phyloP scores from a whole-genome alignment of 2,329 filamentous ascomycete species.

The Leptographium procerum region DNA sequence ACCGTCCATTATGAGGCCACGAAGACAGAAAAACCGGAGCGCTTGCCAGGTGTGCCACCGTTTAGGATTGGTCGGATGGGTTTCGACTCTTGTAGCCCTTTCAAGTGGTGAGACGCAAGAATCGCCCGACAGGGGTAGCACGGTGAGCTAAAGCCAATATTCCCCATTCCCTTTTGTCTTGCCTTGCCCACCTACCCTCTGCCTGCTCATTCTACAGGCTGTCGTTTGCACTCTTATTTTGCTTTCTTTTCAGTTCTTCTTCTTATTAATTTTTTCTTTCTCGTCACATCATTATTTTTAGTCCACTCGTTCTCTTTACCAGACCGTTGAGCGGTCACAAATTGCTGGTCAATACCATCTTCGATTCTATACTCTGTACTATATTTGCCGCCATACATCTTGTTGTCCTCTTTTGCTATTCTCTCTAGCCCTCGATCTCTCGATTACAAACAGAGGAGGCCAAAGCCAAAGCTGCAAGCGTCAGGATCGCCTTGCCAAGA shows the following conservation, averaged over 20 bases:
- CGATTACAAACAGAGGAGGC: background rate
- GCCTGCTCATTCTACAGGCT: background rate
- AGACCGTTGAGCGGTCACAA: slow-evolving; percentile 11
- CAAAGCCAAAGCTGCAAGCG: background rate
- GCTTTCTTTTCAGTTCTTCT: background rate
- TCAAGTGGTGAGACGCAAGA: background rate
- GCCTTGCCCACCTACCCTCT: background rate
- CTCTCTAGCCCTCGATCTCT: background rate
- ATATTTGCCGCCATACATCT: background rate
- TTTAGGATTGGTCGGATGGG: background rate
- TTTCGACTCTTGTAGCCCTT: background rate
- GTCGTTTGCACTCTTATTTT: background rate
- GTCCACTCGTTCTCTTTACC: slow-evolving; percentile 3
- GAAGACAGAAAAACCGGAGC: background rate
- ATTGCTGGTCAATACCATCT: slow-evolving; percentile 14
- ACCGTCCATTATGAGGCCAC: background rate
- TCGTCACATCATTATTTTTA: background rate
- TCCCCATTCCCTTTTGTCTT: background rate
- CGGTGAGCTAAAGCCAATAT: background rate
- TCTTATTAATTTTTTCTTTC: background rate
- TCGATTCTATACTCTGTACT: background rate
- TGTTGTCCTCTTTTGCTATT: background rate
- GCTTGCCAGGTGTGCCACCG: background rate
- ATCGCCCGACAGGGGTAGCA: background rate
- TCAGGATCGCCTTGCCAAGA: background rate